phyloP scores from a whole-genome alignment of 192 early-diverging fungal species.

The Backusella australiensis region DNA sequence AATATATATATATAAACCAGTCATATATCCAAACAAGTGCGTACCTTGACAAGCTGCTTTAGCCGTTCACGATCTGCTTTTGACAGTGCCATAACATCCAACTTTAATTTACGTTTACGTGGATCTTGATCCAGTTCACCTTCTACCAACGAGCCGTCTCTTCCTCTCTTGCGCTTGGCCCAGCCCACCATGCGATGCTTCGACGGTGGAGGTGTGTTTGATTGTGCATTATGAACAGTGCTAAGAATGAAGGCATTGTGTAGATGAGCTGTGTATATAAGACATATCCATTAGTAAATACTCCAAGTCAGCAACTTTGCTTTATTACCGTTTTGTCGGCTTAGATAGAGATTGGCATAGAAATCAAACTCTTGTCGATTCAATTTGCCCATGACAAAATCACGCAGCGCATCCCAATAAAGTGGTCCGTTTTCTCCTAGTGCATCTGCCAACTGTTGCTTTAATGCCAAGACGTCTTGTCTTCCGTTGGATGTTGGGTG shows the following conservation, averaged over 20 bases:
- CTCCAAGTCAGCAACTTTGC: background rate
- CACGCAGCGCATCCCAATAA: constrained; percentile 72
- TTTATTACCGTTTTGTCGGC: constrained; percentile 43
- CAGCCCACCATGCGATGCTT: constrained; percentile 56
- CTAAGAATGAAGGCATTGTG: constrained; percentile 79
- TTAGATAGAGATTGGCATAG: constrained; percentile 69
- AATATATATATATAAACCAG: background rate
- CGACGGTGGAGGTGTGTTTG: constrained; percentile 60
- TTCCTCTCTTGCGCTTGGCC: constrained; percentile 50
- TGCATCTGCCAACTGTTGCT: constrained; percentile 71
- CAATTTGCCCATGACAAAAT: constrained; percentile 74
- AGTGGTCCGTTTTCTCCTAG: constrained; percentile 72
- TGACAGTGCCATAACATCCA: constrained; percentile 65
- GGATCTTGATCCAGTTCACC: constrained; percentile 42
- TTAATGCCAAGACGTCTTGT: constrained; percentile 52
- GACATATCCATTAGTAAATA: background rate
- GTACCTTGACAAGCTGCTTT: constrained; percentile 60
- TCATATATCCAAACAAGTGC: background rate
- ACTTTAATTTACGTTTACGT: constrained; percentile 62
- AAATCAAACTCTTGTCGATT: constrained; percentile 80
- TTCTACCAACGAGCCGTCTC: constrained; percentile 38
- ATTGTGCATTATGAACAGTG: constrained; percentile 76
- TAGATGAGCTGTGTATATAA: constrained; percentile 39
- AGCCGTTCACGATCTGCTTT: constrained; percentile 66
- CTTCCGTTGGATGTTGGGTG: constrained; percentile 44